Percentiles rank a stretch among this genome's conserved stretches.
Conservation (phyloP, 2,329 filamentous ascomycete genomes). For the Fusarium sp. region DNA sequence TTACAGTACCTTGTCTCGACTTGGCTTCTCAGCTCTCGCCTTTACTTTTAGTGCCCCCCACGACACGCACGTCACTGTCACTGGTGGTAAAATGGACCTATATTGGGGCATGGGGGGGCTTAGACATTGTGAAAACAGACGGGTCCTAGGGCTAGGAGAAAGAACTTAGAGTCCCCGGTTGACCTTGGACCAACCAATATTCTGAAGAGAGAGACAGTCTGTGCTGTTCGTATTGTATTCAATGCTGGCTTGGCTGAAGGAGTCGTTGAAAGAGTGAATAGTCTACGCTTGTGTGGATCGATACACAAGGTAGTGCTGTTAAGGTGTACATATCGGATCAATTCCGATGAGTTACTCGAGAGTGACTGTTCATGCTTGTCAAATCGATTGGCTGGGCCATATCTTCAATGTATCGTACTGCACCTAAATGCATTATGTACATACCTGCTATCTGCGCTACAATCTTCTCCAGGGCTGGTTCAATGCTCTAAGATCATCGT, state of each 20-base stretch:
- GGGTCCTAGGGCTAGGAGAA: constrained; percentile 20
- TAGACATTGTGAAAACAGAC: constrained; percentile 2
- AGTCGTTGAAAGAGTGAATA: neutral
- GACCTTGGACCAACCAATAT: neutral
- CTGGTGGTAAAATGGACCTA: constrained; percentile 19
- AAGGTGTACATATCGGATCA: constrained; percentile 13
- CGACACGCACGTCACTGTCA: constrained; percentile 32
- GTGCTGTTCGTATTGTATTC: neutral
- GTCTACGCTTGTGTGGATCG: neutral
- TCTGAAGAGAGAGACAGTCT: neutral
- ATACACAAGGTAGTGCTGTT: constrained; percentile 1
- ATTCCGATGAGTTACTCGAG: constrained; percentile 6
- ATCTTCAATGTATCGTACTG: neutral
- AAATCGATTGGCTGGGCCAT: constrained; percentile 7
- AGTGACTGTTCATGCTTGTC: neutral
- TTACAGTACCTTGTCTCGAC: constrained; percentile 12
- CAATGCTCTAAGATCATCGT: neutral
- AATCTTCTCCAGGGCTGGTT: neutral
- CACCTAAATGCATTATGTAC: neutral
- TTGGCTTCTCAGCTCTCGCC: neutral
- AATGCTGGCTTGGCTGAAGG: neutral
- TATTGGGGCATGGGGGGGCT: constrained; percentile 15
- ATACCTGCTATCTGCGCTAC: neutral
- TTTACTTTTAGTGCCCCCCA: constrained; percentile 26
- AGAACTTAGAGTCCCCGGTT: constrained; percentile 3